Base-by-base conservation (phyloP, 306 rosid genomes). In the Fragaria nilgerrensis region DNA sequence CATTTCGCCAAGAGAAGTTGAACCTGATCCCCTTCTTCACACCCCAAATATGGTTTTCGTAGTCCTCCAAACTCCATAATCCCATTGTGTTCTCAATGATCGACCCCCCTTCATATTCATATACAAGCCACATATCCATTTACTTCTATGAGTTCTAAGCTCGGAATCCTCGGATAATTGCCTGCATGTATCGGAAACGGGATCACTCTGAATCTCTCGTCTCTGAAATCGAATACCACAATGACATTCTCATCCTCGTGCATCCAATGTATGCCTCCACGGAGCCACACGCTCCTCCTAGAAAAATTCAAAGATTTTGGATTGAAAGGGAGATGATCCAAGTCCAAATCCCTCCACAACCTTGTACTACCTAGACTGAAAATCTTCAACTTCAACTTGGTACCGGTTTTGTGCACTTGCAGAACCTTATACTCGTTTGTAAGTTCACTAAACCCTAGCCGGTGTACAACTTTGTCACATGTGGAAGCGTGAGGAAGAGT, bases 261-360 rank as follows among this genome's bases (percentile, higher is more conserved):
- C 56, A 58, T 1, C 77, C 69, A 74, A 17, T 74, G 68, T 20
- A 74, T 59, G 39, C 53, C 41, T 29, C 77, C 69, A 9, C 44
- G 19, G 22, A 74, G 17, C 39, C 27, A 37, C 63, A 72, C 64
- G 1, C 63, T 72, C 34, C 0, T 17, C 1, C 2, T 19, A 17
- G 55, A 4, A 71, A 71, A 71, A 5, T 5, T 5, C 29, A n/a
- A 1, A 1, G 20, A 29, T 3, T 1, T 1, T 17, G 17, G 62
- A 49, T 32, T 10, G 23, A 32, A 32, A 71, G 63, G 11, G 27
- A 48, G 75, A 49, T 29, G 25, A 5, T 49, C 55, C 13, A 56
- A 27, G 37, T 55, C 68, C 22, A 37, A 22, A 5, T 17, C 6
- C 36, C 61, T 75, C 71, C 61, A 45, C 12, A 44, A 61, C 20